These are phyloP conservation scores for Arthrobotrys iridis DNA, from an alignment of 2,329 filamentous ascomycete genomes.

Conservation along the genomic window DNA sequence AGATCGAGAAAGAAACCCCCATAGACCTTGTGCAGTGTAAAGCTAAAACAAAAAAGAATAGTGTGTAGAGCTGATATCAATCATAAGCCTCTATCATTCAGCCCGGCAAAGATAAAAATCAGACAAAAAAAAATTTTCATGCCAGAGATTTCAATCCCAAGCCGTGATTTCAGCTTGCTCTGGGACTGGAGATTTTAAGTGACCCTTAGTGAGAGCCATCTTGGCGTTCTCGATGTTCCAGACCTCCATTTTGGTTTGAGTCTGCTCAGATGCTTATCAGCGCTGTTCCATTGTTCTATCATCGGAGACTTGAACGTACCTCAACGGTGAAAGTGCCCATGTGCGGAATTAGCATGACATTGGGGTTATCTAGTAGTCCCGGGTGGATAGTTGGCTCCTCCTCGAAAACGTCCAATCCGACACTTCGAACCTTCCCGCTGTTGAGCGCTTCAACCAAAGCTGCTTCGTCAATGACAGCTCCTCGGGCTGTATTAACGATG, in stretches of 20 bases:
- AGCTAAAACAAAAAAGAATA: neutral
- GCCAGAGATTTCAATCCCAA: slow-evolving; percentile 32
- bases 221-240: slow-evolving; percentile 78
- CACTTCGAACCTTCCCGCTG: slow-evolving; percentile 74
- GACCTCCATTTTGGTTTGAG: slow-evolving; percentile 75
- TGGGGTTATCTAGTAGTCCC: slow-evolving; percentile 74
- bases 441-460: slow-evolving; percentile 79
- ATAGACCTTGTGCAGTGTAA: neutral
- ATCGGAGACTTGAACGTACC: slow-evolving; percentile 59
- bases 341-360: slow-evolving; percentile 80
- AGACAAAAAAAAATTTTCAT: neutral
- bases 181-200: slow-evolving; percentile 74
- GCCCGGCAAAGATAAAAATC: neutral
- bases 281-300: neutral
- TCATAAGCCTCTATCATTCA: neutral
- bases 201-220: slow-evolving; percentile 70
- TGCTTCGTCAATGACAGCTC: slow-evolving; percentile 82
- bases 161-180: slow-evolving; percentile 68
- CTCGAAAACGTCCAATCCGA: slow-evolving; percentile 83
- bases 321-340: slow-evolving; percentile 85
- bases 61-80: neutral
- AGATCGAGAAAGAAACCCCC: no score
- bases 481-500: slow-evolving; percentile 83
- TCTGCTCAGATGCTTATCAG: slow-evolving; percentile 60
- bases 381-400: slow-evolving; percentile 80